Base-by-base conservation (phyloP, 208 protist genomes). In the Naegleria fowleri region DNA sequence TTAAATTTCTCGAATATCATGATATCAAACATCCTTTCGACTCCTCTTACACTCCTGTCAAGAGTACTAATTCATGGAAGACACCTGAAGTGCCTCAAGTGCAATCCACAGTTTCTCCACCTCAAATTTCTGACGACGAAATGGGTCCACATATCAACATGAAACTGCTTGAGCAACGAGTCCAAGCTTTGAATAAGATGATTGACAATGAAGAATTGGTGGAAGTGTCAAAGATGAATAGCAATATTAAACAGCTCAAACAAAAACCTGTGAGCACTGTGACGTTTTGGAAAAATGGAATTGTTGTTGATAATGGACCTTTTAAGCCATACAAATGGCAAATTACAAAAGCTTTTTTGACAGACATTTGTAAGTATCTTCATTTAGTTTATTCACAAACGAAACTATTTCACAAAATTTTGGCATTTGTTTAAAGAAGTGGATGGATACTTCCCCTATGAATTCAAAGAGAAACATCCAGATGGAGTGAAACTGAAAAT, bases 361-460 rank as follows among this genome's bases (percentile, higher is more conserved):
- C 75, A 29, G 92, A 93, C 51, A 76, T 93, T 33, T 40, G 39
- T 33, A 67, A 67, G 55, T 67, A 22, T 67, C 19, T 67, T 15
- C 55, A 67, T 29, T 67, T 2, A 19, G 11, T 29, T 29, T 67
- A 22, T 4, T 67, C 6, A 15, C 55, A 58, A 58, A 58, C 51
- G 15, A 58, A 5, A n/a, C n/a, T n/a, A n/a, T n/a, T n/a, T n/a
- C n/a, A n/a, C n/a, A n/a, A n/a, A n/a, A n/a, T n/a, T n/a, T n/a
- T n/a, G n/a, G 43, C 7, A 48, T 48, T 48, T 48, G 43, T 7
- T 48, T 48, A 7, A 48, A 9, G 5, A 48, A 67, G 33, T 92
- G 25, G 92, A 93, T 83, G 92, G 92, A 11, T 93, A 93, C 38
- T 93, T 93, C 33, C 91, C 92, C 0, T 93, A 93, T 85, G 92